phyloP scores from a whole-genome alignment of 2,329 filamentous ascomycete genomes.

The Juglanconis oblonga region DNA sequence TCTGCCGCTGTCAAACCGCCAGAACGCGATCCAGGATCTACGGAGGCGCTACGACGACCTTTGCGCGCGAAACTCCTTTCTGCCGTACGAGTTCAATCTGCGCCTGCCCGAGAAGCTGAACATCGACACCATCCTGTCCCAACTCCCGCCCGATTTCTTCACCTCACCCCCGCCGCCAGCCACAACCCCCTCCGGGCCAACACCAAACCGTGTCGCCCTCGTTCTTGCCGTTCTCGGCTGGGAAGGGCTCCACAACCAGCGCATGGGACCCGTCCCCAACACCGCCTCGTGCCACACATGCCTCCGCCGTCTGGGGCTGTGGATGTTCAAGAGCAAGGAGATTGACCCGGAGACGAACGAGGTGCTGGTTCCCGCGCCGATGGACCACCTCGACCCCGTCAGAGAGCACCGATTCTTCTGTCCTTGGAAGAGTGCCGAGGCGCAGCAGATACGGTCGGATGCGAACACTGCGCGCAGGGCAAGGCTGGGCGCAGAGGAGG shows the following conservation, averaged over 20 bases:
- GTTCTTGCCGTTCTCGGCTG: slow-evolving; percentile 71
- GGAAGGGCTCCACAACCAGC: slow-evolving; percentile 59
- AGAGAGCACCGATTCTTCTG: slow-evolving; percentile 80
- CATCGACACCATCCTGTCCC: slow-evolving; percentile 45
- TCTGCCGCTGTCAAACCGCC: slow-evolving; percentile 61
- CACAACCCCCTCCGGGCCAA: slow-evolving; percentile 27
- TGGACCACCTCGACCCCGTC: slow-evolving; percentile 66
- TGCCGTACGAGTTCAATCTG: slow-evolving; percentile 62
- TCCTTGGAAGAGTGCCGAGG: slow-evolving; percentile 67
- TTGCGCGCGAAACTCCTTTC: slow-evolving; percentile 48
- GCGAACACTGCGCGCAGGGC: slow-evolving; percentile 8
- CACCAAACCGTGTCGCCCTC: slow-evolving; percentile 61
- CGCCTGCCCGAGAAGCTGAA: slow-evolving; percentile 52
- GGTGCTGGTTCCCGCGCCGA: slow-evolving; percentile 56
- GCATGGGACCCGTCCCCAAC: slow-evolving; percentile 62
- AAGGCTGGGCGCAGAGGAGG: slow-evolving; percentile 28
- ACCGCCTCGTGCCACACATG: slow-evolving; percentile 81
- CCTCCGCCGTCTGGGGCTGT: slow-evolving; percentile 82
- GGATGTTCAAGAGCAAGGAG: slow-evolving; percentile 84
- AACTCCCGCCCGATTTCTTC: slow-evolving; percentile 57
- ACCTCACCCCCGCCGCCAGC: slow-evolving; percentile 36
- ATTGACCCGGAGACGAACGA: slow-evolving; percentile 50
- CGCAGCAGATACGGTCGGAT: slow-evolving; percentile 52
- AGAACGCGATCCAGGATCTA: slow-evolving; percentile 55
- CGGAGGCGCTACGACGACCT: slow-evolving; percentile 65